These are phyloP conservation scores for Xylaria sp. DNA, from an alignment of 2,329 filamentous ascomycete species.

Conservation along the genomic window DNA sequence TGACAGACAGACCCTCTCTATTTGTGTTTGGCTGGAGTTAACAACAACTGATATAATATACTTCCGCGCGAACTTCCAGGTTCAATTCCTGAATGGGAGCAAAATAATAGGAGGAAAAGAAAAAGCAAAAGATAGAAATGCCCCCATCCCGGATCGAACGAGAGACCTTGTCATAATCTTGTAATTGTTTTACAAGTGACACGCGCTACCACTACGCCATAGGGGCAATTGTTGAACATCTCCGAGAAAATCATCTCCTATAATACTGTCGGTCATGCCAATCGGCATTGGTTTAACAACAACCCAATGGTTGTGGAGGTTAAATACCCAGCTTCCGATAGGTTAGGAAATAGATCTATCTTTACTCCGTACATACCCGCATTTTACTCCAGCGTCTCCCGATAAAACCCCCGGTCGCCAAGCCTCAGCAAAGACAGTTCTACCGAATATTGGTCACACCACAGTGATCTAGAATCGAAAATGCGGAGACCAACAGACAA, in stretches of 20 bases:
- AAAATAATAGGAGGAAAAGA: too few relatives aligned
- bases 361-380: too few relatives aligned
- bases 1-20: too few relatives aligned
- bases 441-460: neutral
- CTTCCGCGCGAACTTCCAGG: too few relatives aligned
- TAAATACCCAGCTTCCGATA: too few relatives aligned
- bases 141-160: slow-evolving; percentile 42
- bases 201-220: slow-evolving; percentile 41
- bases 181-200: slow-evolving; percentile 35
- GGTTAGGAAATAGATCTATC: slow-evolving; percentile 1
- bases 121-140: slow-evolving; percentile 14
- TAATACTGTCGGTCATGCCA: too few relatives aligned
- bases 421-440: neutral
- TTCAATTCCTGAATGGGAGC: too few relatives aligned
- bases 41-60: too few relatives aligned
- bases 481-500: slow-evolving; percentile 4
- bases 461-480: neutral
- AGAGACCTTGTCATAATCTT: slow-evolving; percentile 38
- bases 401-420: slow-evolving; percentile 1
- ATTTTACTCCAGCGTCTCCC: neutral
- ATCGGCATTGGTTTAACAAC: too few relatives aligned
- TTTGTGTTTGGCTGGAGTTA: too few relatives aligned
- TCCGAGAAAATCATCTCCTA: neutral
- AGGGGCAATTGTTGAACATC: slow-evolving; percentile 24
- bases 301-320: too few relatives aligned